Percentiles rank a stretch among this genome's conserved stretches.
These are phyloP conservation scores for Mortierella sp. DNA, from an alignment of 371 early-diverging fungal genomes.

Conservation along the genomic window DNA sequence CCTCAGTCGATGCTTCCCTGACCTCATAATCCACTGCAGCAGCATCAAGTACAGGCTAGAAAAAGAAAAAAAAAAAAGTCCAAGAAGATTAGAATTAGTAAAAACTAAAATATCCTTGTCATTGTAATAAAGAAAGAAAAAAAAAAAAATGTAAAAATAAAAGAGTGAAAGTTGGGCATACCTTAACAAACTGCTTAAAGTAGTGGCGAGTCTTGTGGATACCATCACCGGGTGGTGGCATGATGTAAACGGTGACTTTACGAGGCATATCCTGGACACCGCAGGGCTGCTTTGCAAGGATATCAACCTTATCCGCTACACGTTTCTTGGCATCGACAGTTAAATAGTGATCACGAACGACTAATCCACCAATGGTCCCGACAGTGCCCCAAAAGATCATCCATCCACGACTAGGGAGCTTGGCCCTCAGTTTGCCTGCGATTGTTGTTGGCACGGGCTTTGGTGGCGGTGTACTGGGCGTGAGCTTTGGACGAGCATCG, in stretches of 20 bases:
- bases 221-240: conserved; percentile 76
- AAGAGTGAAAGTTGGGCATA: conserved; percentile 30
- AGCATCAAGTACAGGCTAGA: conserved; percentile 76
- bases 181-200: conserved; percentile 78
- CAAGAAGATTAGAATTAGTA: not conserved
- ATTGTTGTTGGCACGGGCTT: conserved; percentile 43
- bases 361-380: conserved; percentile 63
- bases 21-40: conserved; percentile 80
- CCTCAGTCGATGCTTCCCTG: conserved; percentile 65
- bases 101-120: not conserved
- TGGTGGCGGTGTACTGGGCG: conserved; percentile 13
- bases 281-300: conserved; percentile 70
- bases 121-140: not conserved
- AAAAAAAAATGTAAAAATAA: conserved; percentile 1
- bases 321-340: conserved; percentile 63
- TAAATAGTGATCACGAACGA: conserved; percentile 67
- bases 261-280: conserved; percentile 76
- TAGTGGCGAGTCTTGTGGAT: conserved; percentile 75
- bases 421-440: conserved; percentile 47
- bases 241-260: conserved; percentile 73
- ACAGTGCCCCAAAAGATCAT: conserved; percentile 67
- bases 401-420: conserved; percentile 61
- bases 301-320: conserved; percentile 64
- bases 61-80: not conserved
- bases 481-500: conserved; percentile 17